Base-by-base conservation (phyloP, 1,284 basidiomycete genomes). In the Rhodotorula glutinis region DNA sequence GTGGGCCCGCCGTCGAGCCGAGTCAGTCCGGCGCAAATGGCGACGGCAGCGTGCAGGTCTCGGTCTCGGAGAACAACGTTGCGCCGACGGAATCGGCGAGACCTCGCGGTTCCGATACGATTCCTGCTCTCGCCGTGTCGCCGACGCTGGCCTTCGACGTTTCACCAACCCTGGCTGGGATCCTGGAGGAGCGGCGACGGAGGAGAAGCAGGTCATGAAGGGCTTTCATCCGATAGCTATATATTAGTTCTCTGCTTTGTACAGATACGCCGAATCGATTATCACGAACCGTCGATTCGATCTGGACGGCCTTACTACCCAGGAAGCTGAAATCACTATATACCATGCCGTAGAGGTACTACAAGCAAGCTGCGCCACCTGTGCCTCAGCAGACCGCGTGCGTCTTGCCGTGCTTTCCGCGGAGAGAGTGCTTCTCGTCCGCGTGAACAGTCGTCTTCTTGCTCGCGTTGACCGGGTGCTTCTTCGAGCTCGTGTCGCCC, bases 391-490 rank as follows among this genome's bases (percentile, higher is more conserved):
- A 73, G 30, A 74, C 67, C 25, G 65, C 76, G 46, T 77, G 76
- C 25, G 76, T 77, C 71, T 77, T 77, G 33, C 75, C 76, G 68
- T 75, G 67, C 58, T 73, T 75, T 23, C 71, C 76, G 25, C 61
- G 62, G 19, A 77, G 73, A 27, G 74, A 75, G 56, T 77, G 75
- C 62, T 73, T 73, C 55, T 77, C 76, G 25, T 74, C 66, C 14
- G 64, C 46, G 30, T 63, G 60, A 25, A 66, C 67, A 43, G 67
- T 66, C 57, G 52, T 66, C 54, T 62, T 65, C 16, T 57, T 44
- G 25, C 43, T 27, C 53, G 63, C 67, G 40, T 70, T 52, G 40
- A 52, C 43, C 43, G 63, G 61, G 56, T 70, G 59, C 16, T 73
- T 63, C 58, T 66, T 41, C 23, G 47, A 29, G 29, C 27, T 33